phyloP scores from a whole-genome alignment of 1,139 yeast species.

The Petasospora fabianii region DNA sequence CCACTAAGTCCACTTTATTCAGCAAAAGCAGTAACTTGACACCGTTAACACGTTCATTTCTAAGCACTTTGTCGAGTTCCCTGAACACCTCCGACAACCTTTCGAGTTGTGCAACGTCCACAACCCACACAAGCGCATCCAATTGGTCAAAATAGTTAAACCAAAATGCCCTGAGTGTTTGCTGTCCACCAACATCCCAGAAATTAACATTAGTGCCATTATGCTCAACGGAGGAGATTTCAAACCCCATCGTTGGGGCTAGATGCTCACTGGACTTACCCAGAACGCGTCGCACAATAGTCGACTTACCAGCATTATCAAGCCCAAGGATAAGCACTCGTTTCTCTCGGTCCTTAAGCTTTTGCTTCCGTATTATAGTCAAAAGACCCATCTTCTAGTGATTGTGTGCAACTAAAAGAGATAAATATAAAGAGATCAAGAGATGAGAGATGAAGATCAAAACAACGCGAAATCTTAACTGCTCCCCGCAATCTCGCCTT shows the following conservation, averaged over 20 bases:
- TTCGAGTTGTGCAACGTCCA: slow-evolving; percentile 60
- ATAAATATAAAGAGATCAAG: too few relatives aligned
- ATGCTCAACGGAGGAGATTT: slow-evolving; percentile 42
- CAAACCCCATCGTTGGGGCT: slow-evolving; percentile 72
- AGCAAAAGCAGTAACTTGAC: slow-evolving; percentile 53
- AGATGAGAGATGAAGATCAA: background rate
- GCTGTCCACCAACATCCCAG: slow-evolving; percentile 98
- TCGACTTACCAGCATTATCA: slow-evolving; percentile 95
- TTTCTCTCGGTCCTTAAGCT: slow-evolving; percentile 72
- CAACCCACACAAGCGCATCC: slow-evolving; percentile 87
- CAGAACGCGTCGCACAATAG: slow-evolving; percentile 61
- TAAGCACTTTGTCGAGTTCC: slow-evolving; percentile 58
- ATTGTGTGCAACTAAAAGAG: too few relatives aligned
- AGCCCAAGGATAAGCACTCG: slow-evolving; percentile 78
- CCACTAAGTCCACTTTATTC: slow-evolving; percentile 56
- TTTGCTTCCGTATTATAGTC: slow-evolving; percentile 77
- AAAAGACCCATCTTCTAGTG: slow-evolving; percentile 66
- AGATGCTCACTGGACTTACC: slow-evolving; percentile 45
- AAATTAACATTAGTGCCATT: slow-evolving; percentile 58
- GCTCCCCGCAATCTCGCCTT: background rate
- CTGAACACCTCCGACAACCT: slow-evolving; percentile 60
- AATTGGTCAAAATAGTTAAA: slow-evolving; percentile 76
- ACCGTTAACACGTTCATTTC: slow-evolving; percentile 68
- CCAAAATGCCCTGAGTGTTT: slow-evolving; percentile 80
- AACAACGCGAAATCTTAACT: background rate